Conservation (phyloP, 495 filamentous ascomycete genomes). For the Parathielavia hyrcaniae region DNA sequence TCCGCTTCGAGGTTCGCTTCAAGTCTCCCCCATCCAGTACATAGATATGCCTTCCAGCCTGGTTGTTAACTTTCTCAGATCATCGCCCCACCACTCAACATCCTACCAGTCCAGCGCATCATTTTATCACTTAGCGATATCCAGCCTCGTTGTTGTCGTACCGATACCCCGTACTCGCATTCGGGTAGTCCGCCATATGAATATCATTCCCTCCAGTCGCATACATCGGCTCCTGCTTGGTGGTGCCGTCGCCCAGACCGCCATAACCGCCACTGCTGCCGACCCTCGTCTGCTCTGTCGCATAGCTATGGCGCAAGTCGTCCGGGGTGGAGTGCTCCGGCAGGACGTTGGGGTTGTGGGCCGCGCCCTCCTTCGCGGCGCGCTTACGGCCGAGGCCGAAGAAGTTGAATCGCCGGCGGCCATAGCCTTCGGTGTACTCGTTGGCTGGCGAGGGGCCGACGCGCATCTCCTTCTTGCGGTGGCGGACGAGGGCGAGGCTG, state of each 20-base stretch:
- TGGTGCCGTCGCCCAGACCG: constrained; percentile 15
- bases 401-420: constrained; percentile 27
- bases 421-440: constrained; percentile 47
- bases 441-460: constrained; percentile 69
- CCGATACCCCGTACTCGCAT: background rate
- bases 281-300: constrained; percentile 38
- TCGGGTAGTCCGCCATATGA: constrained; percentile 3
- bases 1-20: background rate
- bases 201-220: constrained; percentile 16
- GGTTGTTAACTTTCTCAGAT: background rate
- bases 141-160: constrained; percentile 10
- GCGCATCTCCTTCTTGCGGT: constrained; percentile 64
- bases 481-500: constrained; percentile 57
- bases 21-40: background rate
- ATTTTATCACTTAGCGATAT: background rate
- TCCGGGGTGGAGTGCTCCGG: constrained; percentile 39
- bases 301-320: constrained; percentile 38
- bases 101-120: background rate
- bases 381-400: constrained; percentile 28
- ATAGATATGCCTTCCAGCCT: background rate
- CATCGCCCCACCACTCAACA: background rate
- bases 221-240: constrained; percentile 30
- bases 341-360: constrained; percentile 28
- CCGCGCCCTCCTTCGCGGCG: background rate
- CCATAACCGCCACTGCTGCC: constrained; percentile 21